Conservation (phyloP, 768 basidiomycete species). For the Lentinula lateritia region DNA sequence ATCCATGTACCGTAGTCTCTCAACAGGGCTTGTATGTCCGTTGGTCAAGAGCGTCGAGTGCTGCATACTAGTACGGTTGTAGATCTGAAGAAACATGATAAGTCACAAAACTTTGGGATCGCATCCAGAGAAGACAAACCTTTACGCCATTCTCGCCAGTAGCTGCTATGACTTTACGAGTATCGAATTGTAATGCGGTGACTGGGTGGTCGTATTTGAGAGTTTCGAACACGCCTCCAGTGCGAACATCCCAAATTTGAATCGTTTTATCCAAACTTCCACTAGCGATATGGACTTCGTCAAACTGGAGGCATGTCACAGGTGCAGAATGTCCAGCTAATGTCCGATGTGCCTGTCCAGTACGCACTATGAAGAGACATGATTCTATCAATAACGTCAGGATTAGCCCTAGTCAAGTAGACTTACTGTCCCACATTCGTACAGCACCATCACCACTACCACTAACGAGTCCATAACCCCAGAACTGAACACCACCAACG, state of each 20-base stretch:
- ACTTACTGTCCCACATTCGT: slow-evolving; percentile 99
- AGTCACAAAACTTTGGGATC: background rate
- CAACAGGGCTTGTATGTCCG: slow-evolving; percentile 89
- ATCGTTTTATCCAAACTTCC: slow-evolving; percentile 94
- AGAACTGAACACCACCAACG: slow-evolving; percentile 96
- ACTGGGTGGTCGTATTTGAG: slow-evolving; percentile 89
- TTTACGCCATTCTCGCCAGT: slow-evolving; percentile 92
- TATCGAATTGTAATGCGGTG: slow-evolving; percentile 91
- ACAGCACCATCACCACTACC: slow-evolving; percentile 97
- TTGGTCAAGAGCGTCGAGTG: slow-evolving; percentile 81
- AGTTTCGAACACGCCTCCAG: slow-evolving; percentile 82
- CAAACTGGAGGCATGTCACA: slow-evolving; percentile 92
- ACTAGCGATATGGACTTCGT: slow-evolving; percentile 89
- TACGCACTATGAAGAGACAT: slow-evolving; percentile 65
- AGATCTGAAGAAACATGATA: slow-evolving; percentile 48
- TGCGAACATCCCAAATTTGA: slow-evolving; percentile 94
- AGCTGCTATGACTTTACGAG: slow-evolving; percentile 87
- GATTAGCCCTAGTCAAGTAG: background rate
- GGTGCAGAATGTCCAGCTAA: slow-evolving; percentile 90
- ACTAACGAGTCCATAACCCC: slow-evolving; percentile 96
- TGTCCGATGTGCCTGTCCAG: slow-evolving; percentile 93
- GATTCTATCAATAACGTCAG: background rate
- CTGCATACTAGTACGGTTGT: slow-evolving; percentile 91
- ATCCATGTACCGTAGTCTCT: slow-evolving; percentile 92
- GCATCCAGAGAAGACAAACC: slow-evolving; percentile 35